Evolutionary conservation across 352 stramenopile genomes (phyloP), one percentile per base, ranked within the genome.

Genomic region (Globisporangium splendens): DNA sequence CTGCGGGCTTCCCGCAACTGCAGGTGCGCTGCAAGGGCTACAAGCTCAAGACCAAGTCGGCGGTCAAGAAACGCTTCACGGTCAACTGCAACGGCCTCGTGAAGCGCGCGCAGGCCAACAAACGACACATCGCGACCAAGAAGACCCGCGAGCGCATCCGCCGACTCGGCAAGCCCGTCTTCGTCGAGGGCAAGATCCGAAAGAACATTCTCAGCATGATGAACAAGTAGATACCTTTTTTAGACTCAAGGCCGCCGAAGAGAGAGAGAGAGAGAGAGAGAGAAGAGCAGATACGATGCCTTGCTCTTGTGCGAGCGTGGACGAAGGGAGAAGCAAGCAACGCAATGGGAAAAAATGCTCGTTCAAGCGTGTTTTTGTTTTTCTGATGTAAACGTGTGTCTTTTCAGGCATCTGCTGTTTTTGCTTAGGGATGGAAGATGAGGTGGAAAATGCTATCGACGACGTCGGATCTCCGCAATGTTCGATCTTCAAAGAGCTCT

Each of bases 161-260:
- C 43, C 79, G 81, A 24, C 75, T 91, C 15, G 82, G 81, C 41
- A 83, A 93, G 69, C 57, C 80, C 17, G 81, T 89, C 21, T 85
- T 88, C 54, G 66, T 91, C 28, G 53, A 80, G 49, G 79, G 79
- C 41, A 69, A 93, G 66, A 88, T 93, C 66, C 79, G 78, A 62
- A 93, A 93, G 75, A 93, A 93, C 73, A 69, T 93, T 35, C 65
- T 91, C 48, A 65, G 61, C 13, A 88, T 93, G 83, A 72, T 93
- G 18, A 61, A 54, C 72, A 56, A 65, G 44, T 53, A 46, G 46
- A 53, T 18, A 18, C 17, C 17, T 44, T 44, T 44, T 35, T 35
- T 35, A 35, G 28, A 35, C 10, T 6, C 28, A 35, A 35, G 28
- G 28, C 24, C 24, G 24, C 24, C 24, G 10, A 6, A 43, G 24